Evolutionary conservation across 495 filamentous ascomycete species (phyloP).

Genomic region (Xylaria flabelliformis): DNA sequence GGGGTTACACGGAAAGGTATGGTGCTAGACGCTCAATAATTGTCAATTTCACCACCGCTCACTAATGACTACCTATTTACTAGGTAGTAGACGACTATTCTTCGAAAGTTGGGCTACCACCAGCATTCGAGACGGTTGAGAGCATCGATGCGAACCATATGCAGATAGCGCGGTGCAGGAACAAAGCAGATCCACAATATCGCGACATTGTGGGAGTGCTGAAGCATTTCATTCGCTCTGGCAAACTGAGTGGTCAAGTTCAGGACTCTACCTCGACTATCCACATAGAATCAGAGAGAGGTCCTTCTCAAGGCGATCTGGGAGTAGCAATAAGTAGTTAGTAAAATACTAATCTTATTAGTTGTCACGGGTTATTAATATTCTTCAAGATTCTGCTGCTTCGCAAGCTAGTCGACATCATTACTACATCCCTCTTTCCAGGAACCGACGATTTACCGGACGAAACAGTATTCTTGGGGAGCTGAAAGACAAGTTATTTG

Average conservation of each 20-base stretch:
- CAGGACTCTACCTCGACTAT: neutral
- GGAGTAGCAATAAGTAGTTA: neutral
- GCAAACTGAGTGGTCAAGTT: neutral
- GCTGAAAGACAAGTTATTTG: conserved; percentile 34
- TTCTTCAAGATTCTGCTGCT: neutral
- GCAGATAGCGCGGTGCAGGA: conserved; percentile 35
- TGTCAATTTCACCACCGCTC: neutral
- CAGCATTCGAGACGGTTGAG: conserved; percentile 43
- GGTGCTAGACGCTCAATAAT: neutral
- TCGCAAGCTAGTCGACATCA: neutral
- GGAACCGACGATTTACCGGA: conserved; percentile 43
- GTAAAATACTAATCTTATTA: neutral
- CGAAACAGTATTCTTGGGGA: conserved; percentile 34
- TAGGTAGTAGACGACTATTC: conserved; percentile 28
- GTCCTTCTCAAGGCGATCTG: neutral
- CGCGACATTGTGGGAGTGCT: conserved; percentile 43
- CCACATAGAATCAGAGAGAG: neutral
- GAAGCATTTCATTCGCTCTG: conserved; percentile 18
- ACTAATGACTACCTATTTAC: neutral
- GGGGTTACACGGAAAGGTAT: conserved; percentile 36
- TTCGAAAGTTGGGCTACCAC: conserved; percentile 43
- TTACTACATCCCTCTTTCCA: conserved; percentile 34
- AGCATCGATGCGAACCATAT: conserved; percentile 46
- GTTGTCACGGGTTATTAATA: neutral
- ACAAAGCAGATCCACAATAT: conserved; percentile 40